Evolutionary conservation across 2,329 filamentous ascomycete species (phyloP), one percentile per base, ranked within the genome.

Genomic region (Pseudogymnoascus sp.): DNA sequence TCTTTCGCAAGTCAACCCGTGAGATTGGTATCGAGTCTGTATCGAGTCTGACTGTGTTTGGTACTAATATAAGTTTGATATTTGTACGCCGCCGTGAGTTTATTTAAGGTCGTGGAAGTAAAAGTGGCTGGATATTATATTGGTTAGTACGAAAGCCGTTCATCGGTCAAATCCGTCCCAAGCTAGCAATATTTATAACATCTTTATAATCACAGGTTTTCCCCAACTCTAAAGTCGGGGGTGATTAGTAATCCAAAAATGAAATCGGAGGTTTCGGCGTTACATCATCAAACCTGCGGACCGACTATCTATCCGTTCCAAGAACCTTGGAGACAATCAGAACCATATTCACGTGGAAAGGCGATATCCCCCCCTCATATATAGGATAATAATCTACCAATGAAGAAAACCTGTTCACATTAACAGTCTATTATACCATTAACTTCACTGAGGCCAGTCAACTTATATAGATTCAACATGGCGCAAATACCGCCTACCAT

Each of bases 401-500:
- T 5, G 7, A 22, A 33, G 22, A 33, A 33, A 52, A 11, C 3
- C n/a, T 28, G 4, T 30, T 52, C 45, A 12, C 4, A 33, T 12
- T 52, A 52, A 52, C 14, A 33, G 45, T 33, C 45, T 33, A 33
- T 14, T 12, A 19, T 55, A 55, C 25, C n/a, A 55, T 55, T 33
- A 55, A 55, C 28, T 33, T 33, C 5, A 55, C 25, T 11, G 25
- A 52, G 45, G 45, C n/a, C 45, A 30, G n/a, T 30, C 28, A 19
- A 19, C n/a, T 33, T 55, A 16, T 30, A 30, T 19, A 33, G 9
- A 30, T 55, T 22, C 22, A 60, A 23, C 5, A 69, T 71, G 68
- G 55, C 65, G 28, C 49, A 61, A 9, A 64, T 67, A 3, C 68
- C 69, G 4, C 25, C 36, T 11, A 66, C 67, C 14, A 71, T 72